Base-by-base conservation (phyloP, 2,329 filamentous ascomycete genomes). In the Penicillium sp. region DNA sequence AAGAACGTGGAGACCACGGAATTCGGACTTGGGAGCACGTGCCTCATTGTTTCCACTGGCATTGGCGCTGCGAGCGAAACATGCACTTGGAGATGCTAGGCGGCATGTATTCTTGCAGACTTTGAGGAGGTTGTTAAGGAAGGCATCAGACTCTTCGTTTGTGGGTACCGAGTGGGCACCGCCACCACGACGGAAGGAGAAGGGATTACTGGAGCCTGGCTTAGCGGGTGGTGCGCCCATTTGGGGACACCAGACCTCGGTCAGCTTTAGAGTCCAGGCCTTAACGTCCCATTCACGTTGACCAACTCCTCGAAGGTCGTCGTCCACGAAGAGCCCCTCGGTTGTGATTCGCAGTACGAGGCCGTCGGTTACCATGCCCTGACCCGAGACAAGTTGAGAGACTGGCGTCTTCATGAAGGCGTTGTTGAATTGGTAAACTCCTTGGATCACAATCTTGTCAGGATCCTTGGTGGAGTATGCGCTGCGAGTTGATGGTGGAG, bases 251-350 rank as follows among this genome's bases (percentile, higher is more conserved):
- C 89, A 91, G 80, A 95, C 88, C 84, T 98, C 95, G 75, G 96
- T 86, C 63, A 89, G 80, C 78, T 96, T 97, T 77, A 99, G 84
- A 44, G 92, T 96, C 95, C 95, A 98, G 26, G 93, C 93, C 76
- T 98, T 98, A 70, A 98, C 87, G 73, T 99, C 95, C 95, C 95
- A 99, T 77, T 99, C 95, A 58, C 95, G 87, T 76, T 98, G 92
- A n/a, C 91, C 88, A 16, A 97, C 91, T 60, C 87, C 87, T 45
- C 93, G 87, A 52, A 97, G 85, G 73, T 98, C 95, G 73, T 99
- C 95, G 73, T 99, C 95, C 70, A 99, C 95, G 77, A 98, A 98
- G 53, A 98, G 83, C 19, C 95, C 95, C 73, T 96, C 93, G 1
- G 91, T 96, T 11, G 91, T 93, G 69, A 98, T 95, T 51, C 90